A percentile compares a stretch with the other conserved stretches of the same genome.
These are phyloP conservation scores for Tympanopsis confertula DNA, from an alignment of 2,329 filamentous ascomycete species.

Conservation along the genomic window DNA sequence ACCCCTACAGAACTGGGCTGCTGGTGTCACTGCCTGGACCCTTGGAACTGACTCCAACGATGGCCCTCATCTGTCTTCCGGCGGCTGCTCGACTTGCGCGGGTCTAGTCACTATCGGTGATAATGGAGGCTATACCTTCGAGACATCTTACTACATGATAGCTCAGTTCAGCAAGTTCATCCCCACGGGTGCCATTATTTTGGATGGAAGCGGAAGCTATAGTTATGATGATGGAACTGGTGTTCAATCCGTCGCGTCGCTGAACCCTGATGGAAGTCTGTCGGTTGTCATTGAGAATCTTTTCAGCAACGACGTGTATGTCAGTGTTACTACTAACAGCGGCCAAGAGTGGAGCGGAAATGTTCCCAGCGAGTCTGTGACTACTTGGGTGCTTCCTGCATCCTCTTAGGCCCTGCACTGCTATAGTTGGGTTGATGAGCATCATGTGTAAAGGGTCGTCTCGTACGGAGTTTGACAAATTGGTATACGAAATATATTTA, in stretches of 20 bases:
- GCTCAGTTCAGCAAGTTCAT: slow-evolving; percentile 38
- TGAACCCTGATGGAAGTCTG: slow-evolving; percentile 31
- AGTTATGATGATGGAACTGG: slow-evolving; percentile 24
- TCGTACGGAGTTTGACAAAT: too few species aligned
- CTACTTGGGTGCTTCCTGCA: slow-evolving; percentile 28
- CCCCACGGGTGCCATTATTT: slow-evolving; percentile 28
- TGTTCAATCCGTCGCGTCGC: slow-evolving; percentile 30
- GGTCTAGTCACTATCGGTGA: slow-evolving; percentile 46
- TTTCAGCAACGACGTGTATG: slow-evolving; percentile 29
- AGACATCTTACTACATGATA: slow-evolving; percentile 39
- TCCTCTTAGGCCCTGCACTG: too few species aligned
- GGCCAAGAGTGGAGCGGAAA: slow-evolving; percentile 25
- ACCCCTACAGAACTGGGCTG: slow-evolving; percentile 35
- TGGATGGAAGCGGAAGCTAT: slow-evolving; percentile 34
- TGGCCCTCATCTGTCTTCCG: slow-evolving; percentile 26
- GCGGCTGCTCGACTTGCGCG: slow-evolving; percentile 24
- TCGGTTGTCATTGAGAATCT: slow-evolving; percentile 34
- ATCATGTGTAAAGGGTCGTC: too few species aligned
- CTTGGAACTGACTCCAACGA: slow-evolving; percentile 28
- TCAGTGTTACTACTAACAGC: slow-evolving; percentile 19
- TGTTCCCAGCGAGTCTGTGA: slow-evolving; percentile 18
- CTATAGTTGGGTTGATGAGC: too few species aligned
- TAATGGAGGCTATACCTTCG: slow-evolving; percentile 26
- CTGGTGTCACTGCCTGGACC: slow-evolving; percentile 30
- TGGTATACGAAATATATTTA: too few species aligned